Evolutionary conservation across 192 early-diverging fungal species (phyloP), one percentile per base, ranked within the genome.

Genomic region (Phlyctochytrium planicorne): DNA sequence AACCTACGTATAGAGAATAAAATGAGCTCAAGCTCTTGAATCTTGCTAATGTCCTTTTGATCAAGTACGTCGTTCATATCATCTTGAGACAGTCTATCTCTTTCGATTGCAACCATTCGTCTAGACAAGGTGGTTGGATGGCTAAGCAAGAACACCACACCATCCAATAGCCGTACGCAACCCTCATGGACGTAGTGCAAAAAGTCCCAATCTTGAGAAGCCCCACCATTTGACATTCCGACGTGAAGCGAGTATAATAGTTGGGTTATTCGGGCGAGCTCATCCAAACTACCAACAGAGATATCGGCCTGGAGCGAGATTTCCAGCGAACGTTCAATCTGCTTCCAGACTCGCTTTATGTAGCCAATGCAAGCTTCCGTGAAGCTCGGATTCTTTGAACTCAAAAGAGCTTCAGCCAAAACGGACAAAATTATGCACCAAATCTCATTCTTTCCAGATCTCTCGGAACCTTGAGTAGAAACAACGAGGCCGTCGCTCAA

Each of bases 351-450:
- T 27, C 77, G 31, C 36, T 65, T 60, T 14, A 79, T 53, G 53
- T 82, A 80, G 3, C 79, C 78, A 24, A 70, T 64, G 23, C 69
- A 71, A 35, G 62, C 59, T 12, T 66, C 25, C 1, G 70, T 30
- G 30, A 82, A 62, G 2, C 30, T 12, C 27, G 30, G 24, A n/a
- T 29, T 63, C 23, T 12, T 30, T 4, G 72, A 34, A 34, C 35
- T 31, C 17, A 65, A 31, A 24, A 79, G 30, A 30, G 68, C 16
- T 6, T 37, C 40, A 1, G 71, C 55, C 35, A 71, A 40, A 27
- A 79, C 50, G 17, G 73, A 52, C 14, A 83, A 33, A 60, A 79
- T 77, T 34, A 64, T 29, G 61, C 80, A 82, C 82, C 82, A 84
- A n/a, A 79, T 34, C 36, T 60, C 59, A 63, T 84, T 17, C 76